Evolutionary conservation across 306 rosid species (phyloP), one percentile per base, ranked within the genome.

Genomic region (Pueraria montana): DNA sequence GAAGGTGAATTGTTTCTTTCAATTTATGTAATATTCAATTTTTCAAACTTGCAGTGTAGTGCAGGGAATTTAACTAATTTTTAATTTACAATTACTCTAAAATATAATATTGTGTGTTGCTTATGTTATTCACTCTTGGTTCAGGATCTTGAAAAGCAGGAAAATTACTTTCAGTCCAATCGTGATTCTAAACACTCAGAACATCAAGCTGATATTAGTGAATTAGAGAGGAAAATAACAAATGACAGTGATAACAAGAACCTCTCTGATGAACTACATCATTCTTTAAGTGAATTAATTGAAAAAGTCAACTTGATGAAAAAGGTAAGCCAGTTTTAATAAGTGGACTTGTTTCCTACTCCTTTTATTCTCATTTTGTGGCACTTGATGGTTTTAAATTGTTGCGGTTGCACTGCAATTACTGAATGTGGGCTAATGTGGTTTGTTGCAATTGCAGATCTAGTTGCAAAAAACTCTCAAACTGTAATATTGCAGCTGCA

Each of bases 131-230:
- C 69, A 61, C 74, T 79, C 48, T 81, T 79, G 26, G 77, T 85
- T 81, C 84, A 96, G 99, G 90, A 88, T 75, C 91, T 90, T 71
- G 92, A 92, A 69, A 80, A 72, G 90, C 86, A 89, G 90, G 94
- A 90, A 78, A 82, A 65, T 56, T 85, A 84, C 74, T 83, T 90
- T 74, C 87, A 48, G 76, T 77, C 85, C 16, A 20, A 50, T 40
- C 75, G 85, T 42, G 82, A 91, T 64, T 80, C 79, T 49, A 79
- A 76, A 79, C 88, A 82, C 45, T 86, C 72, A 8, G 87, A 85
- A 76, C 83, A 93, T 79, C 87, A 83, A 84, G 79, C 70, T 58
- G 96, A 88, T 66, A 81, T 92, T 75, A 70, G 72, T 74, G 92
- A 86, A 46, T 81, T 96, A 84, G 92, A 88, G 94, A 84, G 63